phyloP scores from a whole-genome alignment of 2,329 filamentous ascomycete genomes.

The Juglanconis sp. region DNA sequence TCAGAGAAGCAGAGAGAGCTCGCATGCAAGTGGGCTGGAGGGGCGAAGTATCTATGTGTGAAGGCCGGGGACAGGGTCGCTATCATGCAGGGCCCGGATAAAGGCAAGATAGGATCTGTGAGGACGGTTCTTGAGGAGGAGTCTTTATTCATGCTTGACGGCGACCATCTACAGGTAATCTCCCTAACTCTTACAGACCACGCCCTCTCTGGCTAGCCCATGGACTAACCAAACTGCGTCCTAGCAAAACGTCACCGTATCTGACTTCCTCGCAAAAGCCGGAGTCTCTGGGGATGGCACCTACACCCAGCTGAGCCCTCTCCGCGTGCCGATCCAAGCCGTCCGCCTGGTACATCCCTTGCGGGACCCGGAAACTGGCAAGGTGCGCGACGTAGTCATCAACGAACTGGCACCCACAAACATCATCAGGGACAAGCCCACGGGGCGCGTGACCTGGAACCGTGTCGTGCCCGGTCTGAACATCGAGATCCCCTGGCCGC shows the following conservation, averaged over 20 bases:
- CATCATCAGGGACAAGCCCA: constrained; percentile 48
- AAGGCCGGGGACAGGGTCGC: constrained; percentile 75
- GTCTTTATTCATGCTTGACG: constrained; percentile 60
- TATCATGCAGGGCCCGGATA: constrained; percentile 72
- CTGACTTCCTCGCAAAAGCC: constrained; percentile 36
- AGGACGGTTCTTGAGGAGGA: constrained; percentile 48
- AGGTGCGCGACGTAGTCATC: constrained; percentile 71
- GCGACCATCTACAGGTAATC: constrained; percentile 59
- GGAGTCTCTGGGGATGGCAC: constrained; percentile 29
- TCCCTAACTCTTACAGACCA: background rate
- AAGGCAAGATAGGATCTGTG: constrained; percentile 80
- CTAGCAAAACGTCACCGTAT: constrained; percentile 33
- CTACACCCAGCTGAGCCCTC: constrained; percentile 42
- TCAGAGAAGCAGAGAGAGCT: constrained; percentile 34
- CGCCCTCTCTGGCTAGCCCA: background rate
- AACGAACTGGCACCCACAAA: constrained; percentile 60
- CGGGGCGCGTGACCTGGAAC: constrained; percentile 46
- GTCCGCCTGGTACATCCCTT: constrained; percentile 81
- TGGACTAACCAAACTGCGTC: background rate
- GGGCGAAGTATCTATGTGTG: constrained; percentile 57
- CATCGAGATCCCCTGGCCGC: constrained; percentile 74
- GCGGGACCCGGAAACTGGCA: constrained; percentile 60
- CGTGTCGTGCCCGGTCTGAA: constrained; percentile 69
- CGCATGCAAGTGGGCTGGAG: constrained; percentile 53
- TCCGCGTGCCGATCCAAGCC: constrained; percentile 64